A percentile compares a stretch with the other conserved stretches of the same genome.
These are phyloP conservation scores for Colletotrichum sansevieriae DNA, from an alignment of 2,329 filamentous ascomycete species.

Conservation along the genomic window DNA sequence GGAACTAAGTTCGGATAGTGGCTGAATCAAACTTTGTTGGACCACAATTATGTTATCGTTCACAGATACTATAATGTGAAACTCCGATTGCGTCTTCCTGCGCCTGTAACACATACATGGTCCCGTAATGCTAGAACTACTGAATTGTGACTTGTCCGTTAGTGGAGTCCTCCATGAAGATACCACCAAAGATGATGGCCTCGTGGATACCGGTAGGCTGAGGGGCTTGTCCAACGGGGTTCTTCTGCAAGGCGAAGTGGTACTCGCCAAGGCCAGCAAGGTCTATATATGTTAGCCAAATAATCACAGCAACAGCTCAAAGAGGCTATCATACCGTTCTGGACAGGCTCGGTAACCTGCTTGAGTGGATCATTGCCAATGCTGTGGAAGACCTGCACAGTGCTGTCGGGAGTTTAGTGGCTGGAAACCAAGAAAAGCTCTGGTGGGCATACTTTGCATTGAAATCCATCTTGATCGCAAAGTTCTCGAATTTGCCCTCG, in stretches of 20 bases:
- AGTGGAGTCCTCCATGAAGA: slow-evolving; percentile 50
- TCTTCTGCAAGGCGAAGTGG: slow-evolving; percentile 62
- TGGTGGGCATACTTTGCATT: slow-evolving; percentile 37
- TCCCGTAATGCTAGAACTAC: slow-evolving; percentile 5
- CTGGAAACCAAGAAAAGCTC: slow-evolving; percentile 23
- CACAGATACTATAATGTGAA: too few species aligned
- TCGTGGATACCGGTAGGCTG: slow-evolving; percentile 50
- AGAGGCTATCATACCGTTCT: slow-evolving; percentile 49
- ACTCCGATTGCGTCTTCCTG: too few species aligned
- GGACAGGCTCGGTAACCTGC: slow-evolving; percentile 51
- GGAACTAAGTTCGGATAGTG: too few species aligned
- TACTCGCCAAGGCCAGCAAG: slow-evolving; percentile 57
- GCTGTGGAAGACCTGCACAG: slow-evolving; percentile 59
- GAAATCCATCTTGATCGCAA: slow-evolving; percentile 41
- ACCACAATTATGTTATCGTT: too few species aligned
- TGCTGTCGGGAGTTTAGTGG: slow-evolving; percentile 24
- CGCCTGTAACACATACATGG: too few species aligned
- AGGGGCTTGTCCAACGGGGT: slow-evolving; percentile 48
- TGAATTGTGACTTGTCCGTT: slow-evolving; percentile 41
- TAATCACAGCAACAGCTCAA: background rate
- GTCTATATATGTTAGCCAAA: slow-evolving; percentile 18
- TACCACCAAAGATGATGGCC: slow-evolving; percentile 50
- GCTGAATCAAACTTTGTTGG: too few species aligned
- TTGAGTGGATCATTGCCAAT: slow-evolving; percentile 52
- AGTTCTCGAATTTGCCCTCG: slow-evolving; percentile 39